Base-by-base conservation (phyloP, 2,329 filamentous ascomycete genomes). In the Emydomyces testavorans region DNA sequence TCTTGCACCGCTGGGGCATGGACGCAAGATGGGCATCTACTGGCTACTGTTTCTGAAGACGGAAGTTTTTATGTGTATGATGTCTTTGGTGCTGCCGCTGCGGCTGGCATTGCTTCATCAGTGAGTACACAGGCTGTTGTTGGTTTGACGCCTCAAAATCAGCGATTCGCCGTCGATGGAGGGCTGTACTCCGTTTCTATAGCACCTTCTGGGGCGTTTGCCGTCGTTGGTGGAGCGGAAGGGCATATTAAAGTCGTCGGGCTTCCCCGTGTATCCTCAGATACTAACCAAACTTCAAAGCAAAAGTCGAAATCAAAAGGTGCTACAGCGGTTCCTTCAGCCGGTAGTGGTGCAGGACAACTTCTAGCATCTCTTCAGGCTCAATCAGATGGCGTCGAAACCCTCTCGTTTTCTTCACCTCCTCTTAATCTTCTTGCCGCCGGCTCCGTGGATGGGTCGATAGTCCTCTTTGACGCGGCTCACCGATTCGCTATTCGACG, bases 61-160 rank as follows among this genome's bases (percentile, higher is more conserved):
- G 77, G 80, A 50, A 89, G 82, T 57, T 75, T 98, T 50, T 90
- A 89, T 64, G 89, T 94, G 20, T 95, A 87, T 79, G 92, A 96
- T 61, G 83, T 89, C 11, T 94, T 88, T 68, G 85, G 86, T 41
- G 77, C 80, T 18, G 85, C 85, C 1, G 81, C 82, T 2, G 82
- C 75, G 0, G 77, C 77, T 6, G 79, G 78, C 2, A 63, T 82
- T 11, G 70, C 71, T 1, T 71, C 75, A 20, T 71, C 72, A 1
- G 70, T 73, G 4, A 72, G 75, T 20, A 71, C 74, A 11, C 78
- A 80, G 54, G 72, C 85, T 0, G 80, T 89, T 10, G 78, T 96
- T 5, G 80, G 79, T 0, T 73, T 95, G 38, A 94, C 85, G 1
- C 76, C 75, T 0, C 74, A 79, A 11, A 92, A 98, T 67, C 85